Evolutionary conservation across 208 protist species (phyloP).

Genomic region (Acanthamoeba lenticulata): DNA sequence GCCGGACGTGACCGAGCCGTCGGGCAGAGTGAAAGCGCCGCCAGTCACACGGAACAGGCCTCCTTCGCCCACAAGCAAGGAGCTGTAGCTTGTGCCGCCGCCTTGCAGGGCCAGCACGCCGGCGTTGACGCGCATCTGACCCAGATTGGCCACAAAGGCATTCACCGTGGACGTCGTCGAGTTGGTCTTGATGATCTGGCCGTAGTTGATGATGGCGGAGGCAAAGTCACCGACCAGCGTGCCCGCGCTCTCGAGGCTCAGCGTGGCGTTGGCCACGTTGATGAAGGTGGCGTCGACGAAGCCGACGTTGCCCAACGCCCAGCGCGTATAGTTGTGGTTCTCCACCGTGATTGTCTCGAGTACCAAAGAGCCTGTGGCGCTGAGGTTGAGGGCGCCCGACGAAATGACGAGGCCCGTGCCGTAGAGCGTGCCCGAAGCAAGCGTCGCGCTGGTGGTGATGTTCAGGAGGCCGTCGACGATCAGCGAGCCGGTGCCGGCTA

Average conservation of each 20-base stretch:
- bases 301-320: neutral
- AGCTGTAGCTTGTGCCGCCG: neutral
- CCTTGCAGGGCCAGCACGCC: neutral
- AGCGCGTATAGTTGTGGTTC: slow-evolving; percentile 37
- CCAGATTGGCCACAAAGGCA: slow-evolving; percentile 10
- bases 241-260: neutral
- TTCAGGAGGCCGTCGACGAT: slow-evolving; percentile 38
- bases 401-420: neutral
- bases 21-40: neutral
- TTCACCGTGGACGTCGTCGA: neutral
- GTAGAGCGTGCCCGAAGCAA: neutral
- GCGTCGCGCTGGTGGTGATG: neutral
- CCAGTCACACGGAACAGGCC: neutral
- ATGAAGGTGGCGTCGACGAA: neutral
- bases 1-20: neutral
- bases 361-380: neutral
- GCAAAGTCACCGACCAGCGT: neutral
- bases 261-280: neutral
- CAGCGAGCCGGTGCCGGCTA: neutral
- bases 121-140: slow-evolving; percentile 38
- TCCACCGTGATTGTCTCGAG: neutral
- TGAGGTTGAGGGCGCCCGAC: slow-evolving; percentile 31
- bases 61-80: neutral
- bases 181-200: neutral
- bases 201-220: neutral